Evolutionary conservation across 2,329 filamentous ascomycete genomes (phyloP), one percentile per base, ranked within the genome.

Genomic region (Cercospora canescens): DNA sequence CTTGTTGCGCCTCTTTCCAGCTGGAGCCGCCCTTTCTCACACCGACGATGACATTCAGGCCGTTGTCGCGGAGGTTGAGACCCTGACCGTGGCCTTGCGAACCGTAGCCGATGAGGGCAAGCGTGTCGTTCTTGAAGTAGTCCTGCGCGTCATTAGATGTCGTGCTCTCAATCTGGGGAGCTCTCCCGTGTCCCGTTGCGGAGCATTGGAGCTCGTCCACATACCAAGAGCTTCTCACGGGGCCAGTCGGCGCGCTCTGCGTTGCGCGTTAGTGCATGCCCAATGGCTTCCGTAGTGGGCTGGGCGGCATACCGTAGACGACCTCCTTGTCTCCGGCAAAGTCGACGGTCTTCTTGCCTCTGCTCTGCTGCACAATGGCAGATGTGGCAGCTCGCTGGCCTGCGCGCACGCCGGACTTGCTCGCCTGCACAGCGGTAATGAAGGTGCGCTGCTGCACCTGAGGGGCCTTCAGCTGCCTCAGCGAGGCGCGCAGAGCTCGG

Each of bases 41-140:
- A 87, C 95, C 95, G 77, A 99, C 88, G 80, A 99, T 97, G 84
- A 99, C 95, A 83, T 98, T 98, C 76, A 99, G 88, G 81, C 95
- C 95, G 86, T 99, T 97, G 89, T 99, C 95, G 84, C 95, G 94
- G 81, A 99, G 91, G 89, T 99, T 99, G 71, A 99, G 92, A 81
- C 95, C 96, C 86, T 99, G 95, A 75, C 95, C 95, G 88, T 99
- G 95, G 77, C 95, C 95, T 86, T 97, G 94, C 71, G 94, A 97
- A 78, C 90, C 95, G 85, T 99, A 99, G 81, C 95, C 95, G 83
- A 99, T 99, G 79, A 99, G 91, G 79, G 95, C 95, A 76, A 99
- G 92, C 75, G 94, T 98, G 84, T 99, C 95, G 85, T 99, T 89
- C 89, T 98, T 98, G 92, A 99, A 99, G 90, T 94, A 99, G 73